phyloP scores from a whole-genome alignment of 2,329 filamentous ascomycete species.

The Alternaria arborescens region DNA sequence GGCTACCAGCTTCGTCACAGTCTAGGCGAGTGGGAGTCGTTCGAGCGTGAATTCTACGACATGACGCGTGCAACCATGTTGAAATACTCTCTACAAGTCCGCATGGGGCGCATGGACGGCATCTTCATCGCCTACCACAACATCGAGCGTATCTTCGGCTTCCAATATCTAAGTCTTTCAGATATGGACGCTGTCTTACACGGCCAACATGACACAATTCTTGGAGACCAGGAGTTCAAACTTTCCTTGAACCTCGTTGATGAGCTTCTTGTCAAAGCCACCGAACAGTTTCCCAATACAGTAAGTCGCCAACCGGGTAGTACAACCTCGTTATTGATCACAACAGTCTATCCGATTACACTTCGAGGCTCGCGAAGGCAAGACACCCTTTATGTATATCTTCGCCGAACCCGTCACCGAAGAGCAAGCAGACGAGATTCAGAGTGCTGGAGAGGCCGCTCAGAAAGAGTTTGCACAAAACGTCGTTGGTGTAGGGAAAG shows the following conservation, averaged over 20 bases:
- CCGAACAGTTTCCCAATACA: constrained; percentile 74
- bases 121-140: constrained; percentile 99
- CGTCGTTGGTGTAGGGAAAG: constrained; percentile 58
- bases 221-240: constrained; percentile 88
- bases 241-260: constrained; percentile 82
- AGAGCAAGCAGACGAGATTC: constrained; percentile 76
- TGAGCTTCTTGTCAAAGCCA: constrained; percentile 78
- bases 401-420: constrained; percentile 86
- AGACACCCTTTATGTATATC: constrained; percentile 79
- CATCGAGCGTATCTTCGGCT: constrained; percentile 92
- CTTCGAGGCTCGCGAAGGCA: constrained; percentile 75
- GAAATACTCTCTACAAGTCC: constrained; percentile 95
- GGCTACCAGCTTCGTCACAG: constrained; percentile 86
- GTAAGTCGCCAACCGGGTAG: constrained; percentile 38
- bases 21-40: constrained; percentile 86
- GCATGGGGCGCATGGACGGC: constrained; percentile 98
- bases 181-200: constrained; percentile 96
- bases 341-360: constrained; percentile 75
- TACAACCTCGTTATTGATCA: constrained; percentile 15
- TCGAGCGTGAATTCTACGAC: constrained; percentile 94
- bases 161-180: constrained; percentile 86
- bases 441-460: constrained; percentile 69
- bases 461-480: constrained; percentile 74
- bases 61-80: constrained; percentile 95
- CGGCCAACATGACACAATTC: constrained; percentile 69